Evolutionary conservation across 495 filamentous ascomycete species (phyloP).

Genomic region (Pyrenula aspistea): DNA sequence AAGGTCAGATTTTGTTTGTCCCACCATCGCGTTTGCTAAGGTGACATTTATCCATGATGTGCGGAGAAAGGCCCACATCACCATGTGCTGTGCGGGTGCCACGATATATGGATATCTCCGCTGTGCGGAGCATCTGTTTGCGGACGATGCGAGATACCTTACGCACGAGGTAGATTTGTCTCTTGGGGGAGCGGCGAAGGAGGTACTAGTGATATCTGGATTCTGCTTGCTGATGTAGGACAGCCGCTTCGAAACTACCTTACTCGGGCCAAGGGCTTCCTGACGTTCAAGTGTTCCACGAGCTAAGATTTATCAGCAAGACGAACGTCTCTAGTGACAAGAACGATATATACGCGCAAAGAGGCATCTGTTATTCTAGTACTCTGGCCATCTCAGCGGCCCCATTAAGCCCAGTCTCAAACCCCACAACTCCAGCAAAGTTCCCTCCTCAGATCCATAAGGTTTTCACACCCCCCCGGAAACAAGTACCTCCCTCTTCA

Average conservation of each 20-base stretch:
- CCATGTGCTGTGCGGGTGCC: neutral
- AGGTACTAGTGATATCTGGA: neutral
- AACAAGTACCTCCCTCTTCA: neutral
- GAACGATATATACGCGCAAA: neutral
- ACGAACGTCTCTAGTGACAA: neutral
- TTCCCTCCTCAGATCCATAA: neutral
- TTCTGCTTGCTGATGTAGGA: neutral
- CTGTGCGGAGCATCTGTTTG: neutral
- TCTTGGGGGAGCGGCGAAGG: neutral
- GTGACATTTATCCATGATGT: too few species aligned
- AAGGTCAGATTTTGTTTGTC: neutral
- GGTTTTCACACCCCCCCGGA: neutral
- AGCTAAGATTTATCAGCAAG: neutral
- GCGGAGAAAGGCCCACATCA: neutral
- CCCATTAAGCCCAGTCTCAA: neutral
- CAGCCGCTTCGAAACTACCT: neutral
- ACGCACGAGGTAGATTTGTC: neutral
- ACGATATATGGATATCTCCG: neutral
- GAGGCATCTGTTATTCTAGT: neutral
- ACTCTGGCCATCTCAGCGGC: neutral
- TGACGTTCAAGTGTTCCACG: neutral
- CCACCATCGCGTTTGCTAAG: too few species aligned
- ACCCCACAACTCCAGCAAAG: neutral
- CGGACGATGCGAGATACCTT: neutral
- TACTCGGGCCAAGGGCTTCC: neutral